Conservation (phyloP, 2,329 filamentous ascomycete genomes). For the Ascochyta rabiei region DNA sequence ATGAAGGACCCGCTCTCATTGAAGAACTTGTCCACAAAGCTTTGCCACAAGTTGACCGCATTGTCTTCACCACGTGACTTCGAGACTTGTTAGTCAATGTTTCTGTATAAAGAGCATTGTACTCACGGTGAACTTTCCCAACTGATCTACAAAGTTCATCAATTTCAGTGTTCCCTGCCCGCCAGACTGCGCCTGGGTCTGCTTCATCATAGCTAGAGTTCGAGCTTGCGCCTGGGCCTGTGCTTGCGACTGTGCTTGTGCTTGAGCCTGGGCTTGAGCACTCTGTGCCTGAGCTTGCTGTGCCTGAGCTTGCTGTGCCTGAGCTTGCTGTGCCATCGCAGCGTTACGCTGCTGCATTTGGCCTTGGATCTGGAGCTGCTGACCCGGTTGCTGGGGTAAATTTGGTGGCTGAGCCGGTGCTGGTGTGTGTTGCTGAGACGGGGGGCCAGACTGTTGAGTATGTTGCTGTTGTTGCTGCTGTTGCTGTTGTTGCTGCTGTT, state of each 20-base stretch:
- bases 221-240: constrained; percentile 32
- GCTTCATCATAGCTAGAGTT: constrained; percentile 40
- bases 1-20: constrained; percentile 77
- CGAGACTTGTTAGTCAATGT: constrained; percentile 17
- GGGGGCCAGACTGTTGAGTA: constrained; percentile 51
- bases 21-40: constrained; percentile 83
- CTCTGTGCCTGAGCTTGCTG: constrained; percentile 42
- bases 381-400: constrained; percentile 38
- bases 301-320: constrained; percentile 41
- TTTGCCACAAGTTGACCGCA: constrained; percentile 77
- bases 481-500: constrained; percentile 45
- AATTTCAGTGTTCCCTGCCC: constrained; percentile 58
- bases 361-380: constrained; percentile 40
- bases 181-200: constrained; percentile 29
- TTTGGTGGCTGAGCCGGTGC: constrained; percentile 44
- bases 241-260: constrained; percentile 22
- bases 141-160: constrained; percentile 61
- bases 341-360: constrained; percentile 47
- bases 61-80: constrained; percentile 53
- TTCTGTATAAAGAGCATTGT: not conserved
- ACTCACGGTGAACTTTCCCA: constrained; percentile 64
- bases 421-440: constrained; percentile 53
- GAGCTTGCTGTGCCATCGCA: constrained; percentile 40
- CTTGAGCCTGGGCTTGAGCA: constrained; percentile 28
- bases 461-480: constrained; percentile 47